Conservation (phyloP, 208 protist genomes). For the Trypanosoma boissoni region DNA sequence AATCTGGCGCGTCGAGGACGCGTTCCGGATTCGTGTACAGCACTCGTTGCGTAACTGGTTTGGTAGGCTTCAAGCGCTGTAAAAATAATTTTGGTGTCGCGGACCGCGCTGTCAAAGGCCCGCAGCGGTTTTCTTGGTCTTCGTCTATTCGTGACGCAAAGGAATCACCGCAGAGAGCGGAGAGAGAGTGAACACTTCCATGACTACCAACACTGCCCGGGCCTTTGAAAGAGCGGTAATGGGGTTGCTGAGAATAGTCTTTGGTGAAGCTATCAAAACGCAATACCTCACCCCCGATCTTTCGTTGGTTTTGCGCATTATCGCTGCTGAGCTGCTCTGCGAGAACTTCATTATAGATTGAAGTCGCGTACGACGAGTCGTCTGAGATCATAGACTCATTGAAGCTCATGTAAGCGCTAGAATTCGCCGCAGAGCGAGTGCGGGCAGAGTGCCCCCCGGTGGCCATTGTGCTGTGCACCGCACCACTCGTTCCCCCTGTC, state of each 20-base stretch:
- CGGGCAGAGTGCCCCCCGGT: too few species aligned
- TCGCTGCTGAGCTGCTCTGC: conserved; percentile 58
- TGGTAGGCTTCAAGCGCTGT: conserved; percentile 17
- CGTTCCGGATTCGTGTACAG: conserved; percentile 73
- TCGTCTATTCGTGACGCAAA: too few species aligned
- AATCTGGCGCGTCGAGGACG: conserved; percentile 77
- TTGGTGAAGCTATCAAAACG: conserved; percentile 19
- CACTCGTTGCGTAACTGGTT: conserved; percentile 22
- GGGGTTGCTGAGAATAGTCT: neutral
- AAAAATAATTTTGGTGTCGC: too few species aligned
- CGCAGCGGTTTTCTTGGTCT: neutral
- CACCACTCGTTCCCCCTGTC: too few species aligned
- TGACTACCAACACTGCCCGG: conserved; percentile 2
- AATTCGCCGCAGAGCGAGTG: conserved; percentile 23
- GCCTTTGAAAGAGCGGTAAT: neutral
- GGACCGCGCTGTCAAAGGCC: neutral
- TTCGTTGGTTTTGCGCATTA: conserved; percentile 16
- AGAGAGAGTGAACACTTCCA: conserved; percentile 33
- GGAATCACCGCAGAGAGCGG: too few species aligned
- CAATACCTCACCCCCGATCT: conserved; percentile 30
- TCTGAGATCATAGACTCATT: conserved; percentile 80
- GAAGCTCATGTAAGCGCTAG: conserved; percentile 52
- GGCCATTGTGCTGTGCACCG: too few species aligned
- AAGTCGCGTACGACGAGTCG: conserved; percentile 77
- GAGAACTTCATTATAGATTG: conserved; percentile 85